Conservation (phyloP, 1,284 basidiomycete genomes). For the Malassezia restricta region DNA sequence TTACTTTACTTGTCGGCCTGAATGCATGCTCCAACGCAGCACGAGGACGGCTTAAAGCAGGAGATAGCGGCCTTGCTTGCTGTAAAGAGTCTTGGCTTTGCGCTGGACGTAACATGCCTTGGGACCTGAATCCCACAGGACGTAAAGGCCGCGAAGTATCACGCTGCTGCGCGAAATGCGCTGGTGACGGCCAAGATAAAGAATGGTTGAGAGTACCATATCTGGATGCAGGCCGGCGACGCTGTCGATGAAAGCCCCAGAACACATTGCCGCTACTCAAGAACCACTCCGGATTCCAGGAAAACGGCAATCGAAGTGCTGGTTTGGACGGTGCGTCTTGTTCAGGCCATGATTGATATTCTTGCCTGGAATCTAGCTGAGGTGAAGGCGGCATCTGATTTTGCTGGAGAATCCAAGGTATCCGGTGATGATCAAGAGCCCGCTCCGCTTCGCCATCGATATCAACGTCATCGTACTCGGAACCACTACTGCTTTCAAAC, state of each 20-base stretch:
- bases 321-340: not conserved
- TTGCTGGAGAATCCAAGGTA: no score
- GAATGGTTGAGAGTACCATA: slow-evolving; percentile 5
- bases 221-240: not conserved
- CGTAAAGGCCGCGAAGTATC: not conserved
- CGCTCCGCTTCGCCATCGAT: not conserved
- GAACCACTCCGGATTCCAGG: not conserved
- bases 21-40: slow-evolving; percentile 5
- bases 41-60: not conserved
- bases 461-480: not conserved
- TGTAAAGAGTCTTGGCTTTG: not conserved
- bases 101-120: not conserved
- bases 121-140: not conserved
- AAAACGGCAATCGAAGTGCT: not conserved
- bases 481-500: not conserved
- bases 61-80: not conserved
- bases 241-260: slow-evolving; percentile 9
- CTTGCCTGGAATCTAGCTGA: not conserved
- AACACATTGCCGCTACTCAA: slow-evolving; percentile 11
- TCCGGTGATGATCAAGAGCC: no score
- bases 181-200: not conserved
- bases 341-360: not conserved
- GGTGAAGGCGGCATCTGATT: not conserved
- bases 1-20: slow-evolving; percentile 6
- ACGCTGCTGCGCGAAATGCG: not conserved